These are phyloP conservation scores for Colletotrichum lupini DNA, from an alignment of 2,329 filamentous ascomycete species.

Conservation along the genomic window DNA sequence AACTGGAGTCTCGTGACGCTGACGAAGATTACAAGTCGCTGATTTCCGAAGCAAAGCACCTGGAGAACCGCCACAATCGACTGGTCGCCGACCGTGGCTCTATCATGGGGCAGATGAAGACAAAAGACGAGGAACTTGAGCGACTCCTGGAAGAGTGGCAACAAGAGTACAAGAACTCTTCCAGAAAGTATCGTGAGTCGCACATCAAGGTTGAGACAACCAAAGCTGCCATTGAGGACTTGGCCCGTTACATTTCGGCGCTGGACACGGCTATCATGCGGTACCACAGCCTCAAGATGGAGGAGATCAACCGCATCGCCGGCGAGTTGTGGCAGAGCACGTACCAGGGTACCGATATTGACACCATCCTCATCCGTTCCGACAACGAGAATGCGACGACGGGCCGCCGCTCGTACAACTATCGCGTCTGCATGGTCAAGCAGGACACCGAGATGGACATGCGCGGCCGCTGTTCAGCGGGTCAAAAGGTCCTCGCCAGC, in stretches of 20 bases:
- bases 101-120: constrained; percentile 81
- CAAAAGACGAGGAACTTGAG: constrained; percentile 83
- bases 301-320: constrained; percentile 94
- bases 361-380: constrained; percentile 94
- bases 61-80: constrained; percentile 75
- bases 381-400: constrained; percentile 78
- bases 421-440: constrained; percentile 98
- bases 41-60: constrained; percentile 73
- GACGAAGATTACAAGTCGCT: constrained; percentile 84
- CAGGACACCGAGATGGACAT: constrained; percentile 99
- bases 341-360: constrained; percentile 96
- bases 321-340: constrained; percentile 97
- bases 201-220: constrained; percentile 93
- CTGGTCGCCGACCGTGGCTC: constrained; percentile 79
- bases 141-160: constrained; percentile 84
- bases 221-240: constrained; percentile 90
- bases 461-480: constrained; percentile 95
- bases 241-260: constrained; percentile 83
- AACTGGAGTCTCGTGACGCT: constrained; percentile 82
- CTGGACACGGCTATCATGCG: constrained; percentile 98
- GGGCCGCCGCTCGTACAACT: constrained; percentile 90
- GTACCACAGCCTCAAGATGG: constrained; percentile 97
- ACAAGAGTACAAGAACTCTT: constrained; percentile 86
- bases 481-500: constrained; percentile 94
- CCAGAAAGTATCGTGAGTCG: constrained; percentile 82